These are phyloP conservation scores for Choiromyces venosus DNA, from an alignment of 495 filamentous ascomycete species.

Conservation along the genomic window DNA sequence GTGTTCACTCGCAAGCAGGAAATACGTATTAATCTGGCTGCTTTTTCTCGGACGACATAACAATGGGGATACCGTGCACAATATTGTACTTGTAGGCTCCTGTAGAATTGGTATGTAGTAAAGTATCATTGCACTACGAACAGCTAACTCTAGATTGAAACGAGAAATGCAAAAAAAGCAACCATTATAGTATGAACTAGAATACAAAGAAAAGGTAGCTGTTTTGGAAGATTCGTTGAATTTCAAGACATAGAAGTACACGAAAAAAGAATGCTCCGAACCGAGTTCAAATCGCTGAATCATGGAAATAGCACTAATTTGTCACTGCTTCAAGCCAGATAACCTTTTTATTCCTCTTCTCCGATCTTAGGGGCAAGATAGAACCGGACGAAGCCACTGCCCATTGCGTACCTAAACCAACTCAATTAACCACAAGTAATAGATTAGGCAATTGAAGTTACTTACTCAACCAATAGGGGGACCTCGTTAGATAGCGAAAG, in stretches of 20 bases:
- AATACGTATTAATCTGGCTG: background rate
- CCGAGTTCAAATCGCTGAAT: background rate
- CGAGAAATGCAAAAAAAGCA: background rate
- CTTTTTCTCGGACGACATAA: background rate
- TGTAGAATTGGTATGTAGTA: background rate
- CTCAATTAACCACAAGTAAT: background rate
- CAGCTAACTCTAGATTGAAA: background rate
- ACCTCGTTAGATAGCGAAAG: slow-evolving; percentile 94
- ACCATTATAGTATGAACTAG: background rate
- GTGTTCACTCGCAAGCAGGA: background rate
- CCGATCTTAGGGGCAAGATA: slow-evolving; percentile 97
- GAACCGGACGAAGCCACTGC: slow-evolving; percentile 87
- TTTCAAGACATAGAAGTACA: background rate
- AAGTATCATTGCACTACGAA: background rate
- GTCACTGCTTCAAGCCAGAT: background rate
- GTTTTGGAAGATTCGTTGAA: background rate
- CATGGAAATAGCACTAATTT: background rate
- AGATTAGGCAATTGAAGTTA: background rate
- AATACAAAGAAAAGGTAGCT: background rate
- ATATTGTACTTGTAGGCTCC: background rate
- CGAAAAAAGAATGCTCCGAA: background rate
- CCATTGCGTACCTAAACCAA: slow-evolving; percentile 57
- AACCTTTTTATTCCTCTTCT: slow-evolving; percentile 70
- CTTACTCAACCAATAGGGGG: slow-evolving; percentile 77
- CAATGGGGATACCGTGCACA: background rate